Evolutionary conservation across 805 yeast species (phyloP), one percentile per base, ranked within the genome.

Genomic region (Sugiyamaella valdiviana): DNA sequence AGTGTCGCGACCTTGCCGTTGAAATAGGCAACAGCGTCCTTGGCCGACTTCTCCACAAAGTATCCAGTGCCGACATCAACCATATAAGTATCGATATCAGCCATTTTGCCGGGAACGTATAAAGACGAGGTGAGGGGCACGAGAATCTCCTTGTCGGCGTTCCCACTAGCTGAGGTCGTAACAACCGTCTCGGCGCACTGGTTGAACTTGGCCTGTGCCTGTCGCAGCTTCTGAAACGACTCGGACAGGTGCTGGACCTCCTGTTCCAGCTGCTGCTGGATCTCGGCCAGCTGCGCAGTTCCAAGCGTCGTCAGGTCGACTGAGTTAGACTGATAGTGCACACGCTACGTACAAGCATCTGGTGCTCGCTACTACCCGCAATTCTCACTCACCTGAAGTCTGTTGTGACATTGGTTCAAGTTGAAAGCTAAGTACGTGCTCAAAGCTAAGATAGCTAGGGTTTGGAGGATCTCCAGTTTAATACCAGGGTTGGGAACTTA

Each of bases 61-160:
- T 93, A 93, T 2, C 98, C 98, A 0, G 99, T 93, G 32, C 99
- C 99, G 21, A 93, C 82, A 63, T 93, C 99, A 7, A 93, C 96
- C 63, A 93, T 72, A 59, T 83, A 93, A 50, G 76, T 80, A 51
- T 82, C 76, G 45, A 75, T 75, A 50, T 83, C 79, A 39, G 74
- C 72, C 45, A 86, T 75, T 46, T 72, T 77, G 1, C 98, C 99
- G 3, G 96, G 95, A 22, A 93, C 83, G 57, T 93, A 93, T 37
- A 93, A 70, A 0, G 96, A 87, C 16, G 89, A 75, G 0, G 98
- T 87, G 52, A 95, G 73, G 5, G 99, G 99, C 1, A 93, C 87
- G 53, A 93, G 70, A 17, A 91, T 64, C 29, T 78, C 76, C 41
- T 75, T 68, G 1, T 74, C 69, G 36, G 75, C 77, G 44, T 65